These are phyloP conservation scores for Aureobasidium sp. DNA, from an alignment of 2,329 filamentous ascomycete genomes.

Conservation along the genomic window DNA sequence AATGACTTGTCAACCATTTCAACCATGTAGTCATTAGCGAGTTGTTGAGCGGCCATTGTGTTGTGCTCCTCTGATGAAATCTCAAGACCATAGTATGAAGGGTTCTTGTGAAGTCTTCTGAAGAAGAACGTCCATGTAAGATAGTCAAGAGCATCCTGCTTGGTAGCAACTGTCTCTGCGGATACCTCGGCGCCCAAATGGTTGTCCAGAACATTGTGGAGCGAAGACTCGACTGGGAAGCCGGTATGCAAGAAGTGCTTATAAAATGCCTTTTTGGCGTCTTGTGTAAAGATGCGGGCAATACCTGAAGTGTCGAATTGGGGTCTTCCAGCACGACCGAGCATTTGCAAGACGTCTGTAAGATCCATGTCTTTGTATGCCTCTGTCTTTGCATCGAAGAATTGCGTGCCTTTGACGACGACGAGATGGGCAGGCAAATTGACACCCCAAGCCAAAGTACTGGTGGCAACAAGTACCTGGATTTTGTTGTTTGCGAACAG, in stretches of 20 bases:
- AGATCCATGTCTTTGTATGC: constrained; percentile 98
- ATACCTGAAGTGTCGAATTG: constrained; percentile 96
- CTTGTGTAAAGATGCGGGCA: constrained; percentile 93
- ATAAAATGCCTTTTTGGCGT: constrained; percentile 97
- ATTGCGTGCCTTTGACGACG: constrained; percentile 96
- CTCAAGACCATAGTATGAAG: constrained; percentile 93
- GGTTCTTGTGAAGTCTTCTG: constrained; percentile 92
- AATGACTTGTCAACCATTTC: constrained; percentile 84
- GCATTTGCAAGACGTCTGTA: constrained; percentile 96
- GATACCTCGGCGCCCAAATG: constrained; percentile 93
- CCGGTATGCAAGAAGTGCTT: constrained; percentile 98
- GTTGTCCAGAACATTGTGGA: constrained; percentile 95
- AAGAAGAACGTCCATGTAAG: constrained; percentile 99
- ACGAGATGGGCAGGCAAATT: constrained; percentile 95
- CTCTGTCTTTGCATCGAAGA: constrained; percentile 95
- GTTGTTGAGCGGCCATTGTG: constrained; percentile 72
- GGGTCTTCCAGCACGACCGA: constrained; percentile 87
- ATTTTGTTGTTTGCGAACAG: constrained; percentile 97
- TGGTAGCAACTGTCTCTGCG: constrained; percentile 83
- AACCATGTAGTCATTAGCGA: constrained; percentile 93
- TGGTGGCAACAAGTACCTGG: constrained; percentile 91
- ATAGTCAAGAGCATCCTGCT: constrained; percentile 96
- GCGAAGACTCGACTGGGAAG: constrained; percentile 91
- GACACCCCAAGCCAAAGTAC: constrained; percentile 95
- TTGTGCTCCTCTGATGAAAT: constrained; percentile 91